Conservation (phyloP, 1,284 basidiomycete species). For the Sphaerobolus stellatus region DNA sequence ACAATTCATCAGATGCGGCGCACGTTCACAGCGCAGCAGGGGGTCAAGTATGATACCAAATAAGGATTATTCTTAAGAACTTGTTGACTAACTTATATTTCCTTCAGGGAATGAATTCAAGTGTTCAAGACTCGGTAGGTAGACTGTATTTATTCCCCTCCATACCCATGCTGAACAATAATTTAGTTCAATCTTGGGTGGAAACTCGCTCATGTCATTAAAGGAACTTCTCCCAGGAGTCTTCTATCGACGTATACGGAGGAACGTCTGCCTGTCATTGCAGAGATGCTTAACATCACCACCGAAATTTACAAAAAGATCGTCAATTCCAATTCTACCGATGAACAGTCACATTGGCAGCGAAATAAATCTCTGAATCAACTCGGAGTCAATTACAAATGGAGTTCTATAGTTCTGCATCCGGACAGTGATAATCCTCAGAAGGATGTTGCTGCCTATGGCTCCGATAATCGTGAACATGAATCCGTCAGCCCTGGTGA, state of each 20-base stretch:
- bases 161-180: neutral
- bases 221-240: conserved; percentile 28
- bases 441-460: neutral
- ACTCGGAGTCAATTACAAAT: conserved; percentile 22
- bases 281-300: conserved; percentile 33
- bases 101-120: neutral
- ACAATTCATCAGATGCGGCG: neutral
- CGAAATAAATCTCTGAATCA: conserved; percentile 15
- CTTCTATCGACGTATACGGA: conserved; percentile 36
- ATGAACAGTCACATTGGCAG: neutral
- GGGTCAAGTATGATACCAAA: neutral
- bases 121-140: neutral
- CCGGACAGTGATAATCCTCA: conserved; percentile 2
- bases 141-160: neutral
- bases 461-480: neutral
- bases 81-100: neutral
- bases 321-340: neutral
- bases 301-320: conserved; percentile 9
- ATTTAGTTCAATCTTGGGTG: conserved; percentile 40
- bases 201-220: conserved; percentile 41
- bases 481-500: conserved; percentile 16
- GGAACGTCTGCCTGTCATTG: conserved; percentile 40
- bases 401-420: conserved; percentile 21
- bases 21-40: neutral
- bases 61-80: too few species aligned